phyloP scores from a whole-genome alignment of 805 yeast species.

The Tetrapisispora namnaoensis region DNA sequence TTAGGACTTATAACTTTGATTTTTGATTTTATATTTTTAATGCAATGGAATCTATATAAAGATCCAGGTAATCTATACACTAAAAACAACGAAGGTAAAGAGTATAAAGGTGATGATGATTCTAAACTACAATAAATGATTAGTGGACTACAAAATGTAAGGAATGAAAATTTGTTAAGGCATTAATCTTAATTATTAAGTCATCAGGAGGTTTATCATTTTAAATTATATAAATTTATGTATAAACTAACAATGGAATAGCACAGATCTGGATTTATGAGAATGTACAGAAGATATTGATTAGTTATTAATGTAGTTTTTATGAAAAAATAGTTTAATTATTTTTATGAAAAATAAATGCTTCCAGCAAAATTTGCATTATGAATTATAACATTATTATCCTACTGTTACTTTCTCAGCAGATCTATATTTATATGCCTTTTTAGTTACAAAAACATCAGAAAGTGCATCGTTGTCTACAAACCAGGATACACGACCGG shows the following conservation, averaged over 20 bases:
- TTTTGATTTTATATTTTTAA: conserved; percentile 31
- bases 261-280: background rate
- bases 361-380: background rate
- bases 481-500: conserved; percentile 94
- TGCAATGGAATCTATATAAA: conserved; percentile 29
- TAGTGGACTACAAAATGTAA: background rate
- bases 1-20: conserved; percentile 31
- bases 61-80: background rate
- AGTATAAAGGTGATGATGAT: background rate
- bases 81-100: background rate
- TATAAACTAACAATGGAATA: background rate
- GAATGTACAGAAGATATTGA: background rate
- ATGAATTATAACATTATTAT: background rate
- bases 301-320: background rate
- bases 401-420: background rate
- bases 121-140: background rate
- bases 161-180: background rate
- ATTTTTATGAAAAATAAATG: background rate
- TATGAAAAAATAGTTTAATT: background rate
- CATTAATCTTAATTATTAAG: background rate
- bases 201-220: background rate
- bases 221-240: background rate
- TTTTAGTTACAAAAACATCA: conserved; percentile 47
- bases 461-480: conserved; percentile 88
- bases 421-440: conserved; percentile 21